Base-by-base conservation (phyloP, 2,329 filamentous ascomycete genomes). In the Claviceps purpurea region DNA sequence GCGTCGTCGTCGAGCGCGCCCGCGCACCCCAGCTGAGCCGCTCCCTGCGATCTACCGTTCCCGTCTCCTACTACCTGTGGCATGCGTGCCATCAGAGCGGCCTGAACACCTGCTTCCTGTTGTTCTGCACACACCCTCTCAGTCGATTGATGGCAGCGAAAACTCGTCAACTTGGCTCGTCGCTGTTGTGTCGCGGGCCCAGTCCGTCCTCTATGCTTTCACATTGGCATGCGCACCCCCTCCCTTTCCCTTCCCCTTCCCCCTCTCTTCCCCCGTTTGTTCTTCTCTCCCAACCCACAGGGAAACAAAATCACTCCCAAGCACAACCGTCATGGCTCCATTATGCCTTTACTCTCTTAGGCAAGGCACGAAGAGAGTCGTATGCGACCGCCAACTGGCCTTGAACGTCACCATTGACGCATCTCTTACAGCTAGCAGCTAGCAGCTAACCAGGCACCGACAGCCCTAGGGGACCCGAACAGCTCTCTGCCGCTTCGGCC, bases 361-460 rank as follows among this genome's bases (percentile, higher is more conserved):
- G 60, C 62, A 61, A 63, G 64, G 64, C 58, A 65, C 61, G 62
- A 45, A 48, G 51, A 59, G 60, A 44, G 34, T 45, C 47, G 40
- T 66, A 61, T 58, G 60, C 60, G 57, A 56, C 57, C 56, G 58
- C 56, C 58, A 61, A 61, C 57, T 56, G 57, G 57, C 56, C 55
- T 59, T 57, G 59, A 58, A 57, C 62, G 57, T 65, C 68, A 71
- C 66, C 69, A 71, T 72, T 76, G 70, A 76, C 73, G 72, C 73
- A 76, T 65, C 65, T 68, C 72, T 48, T 75, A 75, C 30, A 34
- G 10, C 30, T 34, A 34, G 75, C 30, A 34, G 30, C 30, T 34
- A 34, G 75, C 74, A 77, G 71, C 70, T 73, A 69, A 71, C 73
- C 59, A 53, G 58, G 59, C 57, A 60, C 59, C 71, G 70, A 70